Evolutionary conservation across 805 yeast species (phyloP).

Genomic region (Teunomyces tritomae): DNA sequence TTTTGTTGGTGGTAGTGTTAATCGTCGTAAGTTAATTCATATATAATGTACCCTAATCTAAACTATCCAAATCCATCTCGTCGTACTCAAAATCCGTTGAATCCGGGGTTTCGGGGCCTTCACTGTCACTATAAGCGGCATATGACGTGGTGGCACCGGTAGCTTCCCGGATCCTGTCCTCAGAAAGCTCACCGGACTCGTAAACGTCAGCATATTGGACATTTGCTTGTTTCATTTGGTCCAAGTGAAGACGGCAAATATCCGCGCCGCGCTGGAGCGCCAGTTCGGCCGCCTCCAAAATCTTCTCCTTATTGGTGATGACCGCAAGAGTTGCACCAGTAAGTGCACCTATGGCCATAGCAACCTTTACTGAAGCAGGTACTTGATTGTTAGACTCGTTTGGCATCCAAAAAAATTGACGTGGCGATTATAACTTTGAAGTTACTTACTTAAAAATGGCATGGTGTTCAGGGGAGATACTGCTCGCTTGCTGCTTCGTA

Average conservation of each 20-base stretch:
- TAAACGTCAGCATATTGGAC: conserved; percentile 21
- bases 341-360: conserved; percentile 31
- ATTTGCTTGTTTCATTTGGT: conserved; percentile 14
- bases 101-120: conserved; percentile 1
- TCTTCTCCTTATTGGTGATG: conserved; percentile 24
- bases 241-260: conserved; percentile 18
- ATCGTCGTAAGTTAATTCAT: conserved; percentile 44
- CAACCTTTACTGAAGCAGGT: conserved; percentile 32
- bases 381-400: conserved; percentile 17
- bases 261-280: conserved; percentile 30
- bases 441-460: neutral
- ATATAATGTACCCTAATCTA: neutral
- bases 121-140: neutral
- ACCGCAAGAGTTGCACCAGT: conserved; percentile 35
- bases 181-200: conserved; percentile 5
- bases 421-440: no score
- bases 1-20: conserved; percentile 57
- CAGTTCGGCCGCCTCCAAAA: conserved; percentile 28
- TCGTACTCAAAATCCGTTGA: neutral
- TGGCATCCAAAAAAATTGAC: neutral
- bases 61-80: neutral
- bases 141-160: neutral
- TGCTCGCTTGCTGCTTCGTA: no score
- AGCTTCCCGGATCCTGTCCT: neutral
- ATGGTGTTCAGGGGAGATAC: neutral